phyloP scores from a whole-genome alignment of 441 rosid genomes.

The Erodium moschatum region DNA sequence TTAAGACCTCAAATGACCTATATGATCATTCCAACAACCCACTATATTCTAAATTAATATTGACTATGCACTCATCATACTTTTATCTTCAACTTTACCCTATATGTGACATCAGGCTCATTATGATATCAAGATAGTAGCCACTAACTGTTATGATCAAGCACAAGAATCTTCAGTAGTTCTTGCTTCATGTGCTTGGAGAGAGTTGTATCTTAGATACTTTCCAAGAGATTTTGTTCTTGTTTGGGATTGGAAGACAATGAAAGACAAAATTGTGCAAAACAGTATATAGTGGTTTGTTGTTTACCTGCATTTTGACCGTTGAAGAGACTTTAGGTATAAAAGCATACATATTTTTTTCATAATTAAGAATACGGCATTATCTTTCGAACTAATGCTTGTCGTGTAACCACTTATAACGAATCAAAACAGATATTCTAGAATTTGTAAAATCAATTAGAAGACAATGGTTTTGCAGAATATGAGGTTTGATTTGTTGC shows the following conservation, averaged over 20 bases:
- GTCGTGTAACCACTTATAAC: too few relatives aligned
- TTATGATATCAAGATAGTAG: neutral
- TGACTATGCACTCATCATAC: neutral
- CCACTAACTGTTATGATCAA: neutral
- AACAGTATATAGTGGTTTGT: conserved; percentile 1
- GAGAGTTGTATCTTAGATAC: neutral
- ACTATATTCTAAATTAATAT: conserved; percentile 3
- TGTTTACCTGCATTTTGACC: neutral
- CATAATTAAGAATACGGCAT: too few relatives aligned
- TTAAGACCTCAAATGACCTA: neutral
- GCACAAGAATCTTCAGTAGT: neutral
- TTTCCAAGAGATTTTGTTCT: conserved; percentile 4
- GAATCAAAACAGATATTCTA: too few relatives aligned
- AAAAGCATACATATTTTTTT: neutral
- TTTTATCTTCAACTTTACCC: neutral
- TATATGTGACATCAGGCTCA: neutral
- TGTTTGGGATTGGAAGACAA: neutral
- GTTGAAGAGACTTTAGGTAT: neutral
- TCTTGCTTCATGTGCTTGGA: neutral
- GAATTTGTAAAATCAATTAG: too few relatives aligned
- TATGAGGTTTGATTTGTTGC: too few relatives aligned
- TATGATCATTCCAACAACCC: conserved; percentile 6
- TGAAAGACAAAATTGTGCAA: conserved; percentile 2
- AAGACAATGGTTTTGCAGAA: too few relatives aligned
- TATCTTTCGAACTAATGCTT: too few relatives aligned